Conservation (phyloP, 495 filamentous ascomycete genomes). For the Penicillium herquei region DNA sequence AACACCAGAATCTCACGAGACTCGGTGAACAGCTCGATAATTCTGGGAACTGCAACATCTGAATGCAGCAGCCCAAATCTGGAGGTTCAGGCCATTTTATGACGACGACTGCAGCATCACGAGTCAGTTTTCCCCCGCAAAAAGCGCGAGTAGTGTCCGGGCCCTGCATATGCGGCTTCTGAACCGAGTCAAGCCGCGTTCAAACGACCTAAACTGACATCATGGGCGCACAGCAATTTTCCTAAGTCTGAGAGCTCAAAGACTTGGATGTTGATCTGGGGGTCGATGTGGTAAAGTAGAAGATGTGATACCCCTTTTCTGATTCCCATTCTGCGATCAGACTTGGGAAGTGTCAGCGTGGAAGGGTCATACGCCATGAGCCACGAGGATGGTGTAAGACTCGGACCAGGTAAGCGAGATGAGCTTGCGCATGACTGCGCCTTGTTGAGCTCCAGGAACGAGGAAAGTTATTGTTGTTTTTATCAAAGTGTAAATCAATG, state of each 20-base stretch:
- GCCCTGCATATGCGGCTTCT: constrained; percentile 2
- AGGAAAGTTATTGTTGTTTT: too few species aligned
- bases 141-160: neutral
- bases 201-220: neutral
- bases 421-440: neutral
- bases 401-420: neutral
- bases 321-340: too few species aligned
- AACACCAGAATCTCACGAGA: too few species aligned
- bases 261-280: too few species aligned
- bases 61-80: neutral
- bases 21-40: too few species aligned
- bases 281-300: too few species aligned
- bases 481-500: too few species aligned
- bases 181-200: neutral
- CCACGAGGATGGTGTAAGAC: neutral
- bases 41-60: too few species aligned
- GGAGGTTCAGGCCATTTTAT: neutral
- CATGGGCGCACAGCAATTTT: neutral
- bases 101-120: neutral
- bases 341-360: too few species aligned
- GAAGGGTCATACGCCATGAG: too few species aligned
- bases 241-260: neutral
- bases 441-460: neutral
- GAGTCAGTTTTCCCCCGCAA: neutral
- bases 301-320: too few species aligned